Evolutionary conservation across 768 basidiomycete species (phyloP), one percentile per base, ranked within the genome.

Genomic region (Trametopsis cervina): DNA sequence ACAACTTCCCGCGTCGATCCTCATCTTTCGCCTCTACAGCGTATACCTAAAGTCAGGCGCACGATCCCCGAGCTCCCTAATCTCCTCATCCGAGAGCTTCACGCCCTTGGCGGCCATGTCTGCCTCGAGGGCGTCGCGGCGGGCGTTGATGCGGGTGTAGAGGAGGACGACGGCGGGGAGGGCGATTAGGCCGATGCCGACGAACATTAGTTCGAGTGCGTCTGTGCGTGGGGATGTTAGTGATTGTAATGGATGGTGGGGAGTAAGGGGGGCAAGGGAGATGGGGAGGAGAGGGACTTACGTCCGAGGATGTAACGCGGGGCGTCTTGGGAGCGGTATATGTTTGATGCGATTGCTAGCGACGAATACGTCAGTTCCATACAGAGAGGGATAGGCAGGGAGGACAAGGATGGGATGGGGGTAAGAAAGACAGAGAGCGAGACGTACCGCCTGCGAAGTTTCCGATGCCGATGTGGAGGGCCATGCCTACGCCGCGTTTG

Each of bases 401-500:
- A 26, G 11, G 25, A 17, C 24, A 2, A 6, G 37, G 25, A 39
- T 23, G 3, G 18, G 41, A 11, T 13, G 33, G 11, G 25, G 23
- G 29, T 23, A 18, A 7, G 23, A 23, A 20, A 7, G 37, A 27
- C 21, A 3, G 29, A n/a, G 10, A 21, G n/a, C 17, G 13, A 25
- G n/a, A 43, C 50, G 9, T 27, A 52, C 50, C 39, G 1, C 82
- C 83, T 22, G 75, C 66, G 51, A 85, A 76, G 56, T 84, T 83
- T 0, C 81, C 83, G 17, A 83, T 70, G 5, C 80, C 78, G 22
- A 84, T 79, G n/a, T 85, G 78, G 21, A 85, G 44, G 0, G 81
- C 82, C 74, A 86, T 78, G 2, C 78, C 82, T 10, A 81, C 68
- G 13, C 64, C 83, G 3, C 84, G 81, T 59, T 85, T 87, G 59